Base-by-base conservation (phyloP, 441 rosid genomes). In the Jatropha podagrica region DNA sequence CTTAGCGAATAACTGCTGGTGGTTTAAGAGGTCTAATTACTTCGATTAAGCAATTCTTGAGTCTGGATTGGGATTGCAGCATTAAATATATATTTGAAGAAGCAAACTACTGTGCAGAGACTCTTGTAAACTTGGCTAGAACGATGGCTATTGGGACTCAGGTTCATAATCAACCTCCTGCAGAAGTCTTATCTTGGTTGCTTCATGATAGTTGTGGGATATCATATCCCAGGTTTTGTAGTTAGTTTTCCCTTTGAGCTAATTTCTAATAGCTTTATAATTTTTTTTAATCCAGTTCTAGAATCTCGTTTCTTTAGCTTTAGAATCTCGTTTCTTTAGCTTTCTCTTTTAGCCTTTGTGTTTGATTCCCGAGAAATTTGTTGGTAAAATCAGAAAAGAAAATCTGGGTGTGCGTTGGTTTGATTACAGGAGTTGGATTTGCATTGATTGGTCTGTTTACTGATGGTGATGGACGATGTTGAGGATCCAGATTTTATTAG, bases 401-500 rank as follows among this genome's bases (percentile, higher is more conserved):
- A 14, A 32, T 1, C 14, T 20, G 40, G 51, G 52, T 55, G 70
- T 72, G 59, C 66, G 49, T 41, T 65, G 62, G 41, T 74, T 77
- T 73, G 61, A 20, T 38, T 58, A 6, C 8, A 18, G 66, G 51
- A 63, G 18, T 42, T 80, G 64, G 61, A 54, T 54, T 54, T 54
- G 58, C 20, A 4, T 54, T 4, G n/a, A n/a, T 54, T 54, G 58
- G n/a, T 54, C n/a, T n/a, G 41, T 15, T 42, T 55, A 66, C 59
- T 74, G 83, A 90, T 89, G 95, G 94, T 64, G 73, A 32, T 32
- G 32, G 32, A 1, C 32, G 91, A 84, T 61, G 72, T 44, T 76
- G 78, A 65, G 18, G 70, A 59, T 73, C 56, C 52, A 2, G 97
- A 93, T 84, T 72, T 77, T 54, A 81, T 91, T 38, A 92, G 91